Evolutionary conservation across 208 protist species (phyloP).

Genomic region (Vickermania ingenoplastis): DNA sequence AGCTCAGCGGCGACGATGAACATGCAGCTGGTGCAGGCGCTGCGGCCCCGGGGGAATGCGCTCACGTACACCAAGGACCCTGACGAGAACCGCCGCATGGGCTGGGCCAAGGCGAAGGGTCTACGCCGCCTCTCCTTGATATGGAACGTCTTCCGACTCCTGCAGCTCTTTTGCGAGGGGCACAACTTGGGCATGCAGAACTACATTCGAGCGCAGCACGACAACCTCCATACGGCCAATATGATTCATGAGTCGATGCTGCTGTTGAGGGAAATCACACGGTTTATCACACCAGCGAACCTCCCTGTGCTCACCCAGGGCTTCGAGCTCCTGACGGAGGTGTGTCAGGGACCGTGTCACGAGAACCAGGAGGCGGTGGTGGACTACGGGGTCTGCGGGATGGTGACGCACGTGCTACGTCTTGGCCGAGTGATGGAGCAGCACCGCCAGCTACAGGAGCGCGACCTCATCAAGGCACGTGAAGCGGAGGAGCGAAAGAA

Average conservation of each 20-base stretch:
- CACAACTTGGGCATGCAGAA: constrained; percentile 83
- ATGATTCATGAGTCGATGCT: constrained; percentile 70
- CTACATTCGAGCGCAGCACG: constrained; percentile 78
- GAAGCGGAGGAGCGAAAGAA: background rate
- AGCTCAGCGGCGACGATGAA: constrained; percentile 13
- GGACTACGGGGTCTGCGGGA: constrained; percentile 38
- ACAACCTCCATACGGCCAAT: constrained; percentile 78
- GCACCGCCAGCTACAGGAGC: constrained; percentile 8
- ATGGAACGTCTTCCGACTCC: constrained; percentile 60
- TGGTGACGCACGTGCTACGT: constrained; percentile 22
- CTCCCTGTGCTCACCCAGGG: constrained; percentile 35
- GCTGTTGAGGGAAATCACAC: constrained; percentile 42
- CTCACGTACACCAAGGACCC: constrained; percentile 1
- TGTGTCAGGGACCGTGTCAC: constrained; percentile 86
- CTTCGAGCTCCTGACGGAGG: constrained; percentile 84
- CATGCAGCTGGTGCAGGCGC: constrained; percentile 36
- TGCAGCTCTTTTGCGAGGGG: constrained; percentile 91
- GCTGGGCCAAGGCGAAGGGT: constrained; percentile 46
- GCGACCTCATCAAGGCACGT: background rate
- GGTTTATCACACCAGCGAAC: constrained; percentile 40
- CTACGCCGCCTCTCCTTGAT: constrained; percentile 36
- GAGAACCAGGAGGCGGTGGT: constrained; percentile 76
- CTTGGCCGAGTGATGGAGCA: constrained; percentile 11
- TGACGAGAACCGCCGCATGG: constrained; percentile 12
- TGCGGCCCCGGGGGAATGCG: constrained; percentile 8